Evolutionary conservation across 108 stramenopile species (phyloP).

Genomic region (Cyclotella cryptica): DNA sequence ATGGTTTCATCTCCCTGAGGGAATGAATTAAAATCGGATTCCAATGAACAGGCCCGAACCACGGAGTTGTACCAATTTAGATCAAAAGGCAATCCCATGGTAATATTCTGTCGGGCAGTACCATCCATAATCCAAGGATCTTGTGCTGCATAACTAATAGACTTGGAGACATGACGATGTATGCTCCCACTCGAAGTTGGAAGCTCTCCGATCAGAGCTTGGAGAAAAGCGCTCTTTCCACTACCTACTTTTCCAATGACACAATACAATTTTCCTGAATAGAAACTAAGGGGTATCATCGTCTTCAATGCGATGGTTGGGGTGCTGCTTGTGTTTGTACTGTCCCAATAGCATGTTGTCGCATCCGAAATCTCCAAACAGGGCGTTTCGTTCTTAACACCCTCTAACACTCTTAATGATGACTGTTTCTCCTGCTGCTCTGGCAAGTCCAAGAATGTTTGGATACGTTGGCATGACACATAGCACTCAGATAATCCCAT

Average conservation of each 20-base stretch:
- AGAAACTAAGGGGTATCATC: conserved; percentile 12
- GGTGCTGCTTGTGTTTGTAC: conserved; percentile 10
- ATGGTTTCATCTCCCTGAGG: conserved; percentile 83
- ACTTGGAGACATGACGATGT: conserved; percentile 36
- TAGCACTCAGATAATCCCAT: conserved; percentile 71
- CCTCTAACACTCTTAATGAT: background rate
- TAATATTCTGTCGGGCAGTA: conserved; percentile 85
- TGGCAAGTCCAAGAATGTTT: conserved; percentile 70
- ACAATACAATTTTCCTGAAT: conserved; percentile 17
- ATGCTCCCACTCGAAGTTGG: conserved; percentile 53
- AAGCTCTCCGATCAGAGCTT: conserved; percentile 74
- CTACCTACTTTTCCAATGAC: conserved; percentile 24
- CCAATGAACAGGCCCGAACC: conserved; percentile 76
- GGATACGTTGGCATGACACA: conserved; percentile 73
- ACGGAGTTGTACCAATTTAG: conserved; percentile 69
- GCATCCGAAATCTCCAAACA: conserved; percentile 5
- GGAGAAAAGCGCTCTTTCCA: conserved; percentile 64
- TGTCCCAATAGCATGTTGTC: conserved; percentile 53
- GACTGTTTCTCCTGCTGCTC: conserved; percentile 33
- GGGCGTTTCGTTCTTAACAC: background rate
- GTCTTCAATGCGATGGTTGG: background rate
- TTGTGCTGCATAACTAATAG: conserved; percentile 87
- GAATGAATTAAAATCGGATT: conserved; percentile 68
- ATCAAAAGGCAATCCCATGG: conserved; percentile 66
- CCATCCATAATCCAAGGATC: conserved; percentile 94